Evolutionary conservation across 73 alveolate genomes (phyloP).

Genomic region (Paraurostyla sp.): DNA sequence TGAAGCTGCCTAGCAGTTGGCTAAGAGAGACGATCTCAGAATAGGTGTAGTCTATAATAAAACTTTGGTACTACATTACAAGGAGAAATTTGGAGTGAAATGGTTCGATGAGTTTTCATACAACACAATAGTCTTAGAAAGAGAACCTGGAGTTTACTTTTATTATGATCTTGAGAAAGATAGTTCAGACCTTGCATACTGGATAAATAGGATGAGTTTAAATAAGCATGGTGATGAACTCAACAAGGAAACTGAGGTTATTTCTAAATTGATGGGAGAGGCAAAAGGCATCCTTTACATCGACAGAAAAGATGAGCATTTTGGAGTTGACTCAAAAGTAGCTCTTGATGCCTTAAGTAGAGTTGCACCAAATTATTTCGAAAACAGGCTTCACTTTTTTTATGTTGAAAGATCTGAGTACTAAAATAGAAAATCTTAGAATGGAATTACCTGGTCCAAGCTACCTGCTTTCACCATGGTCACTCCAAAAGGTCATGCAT

Average conservation of each 20-base stretch:
- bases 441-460: constrained; percentile 25
- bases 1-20: constrained; percentile 62
- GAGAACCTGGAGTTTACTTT: constrained; percentile 45
- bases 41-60: constrained; percentile 45
- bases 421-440: not conserved
- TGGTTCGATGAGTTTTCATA: constrained; percentile 70
- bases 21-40: constrained; percentile 63
- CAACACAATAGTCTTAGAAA: constrained; percentile 55
- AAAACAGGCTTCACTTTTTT: constrained; percentile 40
- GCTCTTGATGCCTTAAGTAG: constrained; percentile 42
- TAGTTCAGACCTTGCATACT: constrained; percentile 15
- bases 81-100: constrained; percentile 49
- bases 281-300: constrained; percentile 37
- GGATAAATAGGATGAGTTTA: constrained; percentile 57
- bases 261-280: not conserved
- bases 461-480: constrained; percentile 20
- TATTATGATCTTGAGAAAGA: constrained; percentile 63
- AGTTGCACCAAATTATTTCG: constrained; percentile 48
- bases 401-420: not conserved
- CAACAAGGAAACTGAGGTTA: constrained; percentile 16
- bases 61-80: constrained; percentile 23
- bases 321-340: constrained; percentile 49
- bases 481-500: not conserved
- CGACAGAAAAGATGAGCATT: not conserved
- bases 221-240: constrained; percentile 48